Conservation (phyloP, 2,329 filamentous ascomycete genomes). For the Cercospora sp. region DNA sequence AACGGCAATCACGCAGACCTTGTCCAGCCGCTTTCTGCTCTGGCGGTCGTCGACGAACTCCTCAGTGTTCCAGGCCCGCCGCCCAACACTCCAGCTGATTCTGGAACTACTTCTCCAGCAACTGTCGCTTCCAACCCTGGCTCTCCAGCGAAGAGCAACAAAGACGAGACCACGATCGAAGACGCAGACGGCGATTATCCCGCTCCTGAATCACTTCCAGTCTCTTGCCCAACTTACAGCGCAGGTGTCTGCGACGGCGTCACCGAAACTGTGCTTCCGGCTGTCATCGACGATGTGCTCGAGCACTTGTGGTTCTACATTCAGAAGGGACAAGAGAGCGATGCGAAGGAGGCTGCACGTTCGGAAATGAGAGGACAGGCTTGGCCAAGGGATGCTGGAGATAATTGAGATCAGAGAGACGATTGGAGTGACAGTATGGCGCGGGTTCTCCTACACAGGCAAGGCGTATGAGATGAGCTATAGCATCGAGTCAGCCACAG, state of each 20-base stretch:
- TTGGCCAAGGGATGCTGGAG: neutral
- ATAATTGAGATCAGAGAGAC: neutral
- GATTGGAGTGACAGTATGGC: neutral
- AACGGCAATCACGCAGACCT: neutral
- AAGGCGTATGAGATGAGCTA: neutral
- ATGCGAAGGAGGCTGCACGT: neutral
- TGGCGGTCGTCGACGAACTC: neutral
- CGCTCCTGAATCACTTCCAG: neutral
- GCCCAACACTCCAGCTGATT: neutral
- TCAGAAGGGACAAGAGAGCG: neutral
- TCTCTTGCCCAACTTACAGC: conserved; percentile 24
- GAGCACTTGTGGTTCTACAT: conserved; percentile 21
- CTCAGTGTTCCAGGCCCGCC: neutral
- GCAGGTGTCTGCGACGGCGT: conserved; percentile 22
- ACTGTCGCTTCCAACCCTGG: neutral
- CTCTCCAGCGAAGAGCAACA: neutral
- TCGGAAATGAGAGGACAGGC: neutral
- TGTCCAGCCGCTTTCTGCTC: neutral
- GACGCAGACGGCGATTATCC: conserved; percentile 4
- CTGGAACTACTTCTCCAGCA: neutral
- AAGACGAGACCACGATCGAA: neutral
- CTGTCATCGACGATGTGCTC: conserved; percentile 25
- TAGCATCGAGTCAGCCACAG: neutral
- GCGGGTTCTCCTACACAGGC: neutral
- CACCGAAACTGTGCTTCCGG: conserved; percentile 25